Evolutionary conservation across 257 asterid species (phyloP), one percentile per base, ranked within the genome.

Genomic region (Rubia yunnanensis): DNA sequence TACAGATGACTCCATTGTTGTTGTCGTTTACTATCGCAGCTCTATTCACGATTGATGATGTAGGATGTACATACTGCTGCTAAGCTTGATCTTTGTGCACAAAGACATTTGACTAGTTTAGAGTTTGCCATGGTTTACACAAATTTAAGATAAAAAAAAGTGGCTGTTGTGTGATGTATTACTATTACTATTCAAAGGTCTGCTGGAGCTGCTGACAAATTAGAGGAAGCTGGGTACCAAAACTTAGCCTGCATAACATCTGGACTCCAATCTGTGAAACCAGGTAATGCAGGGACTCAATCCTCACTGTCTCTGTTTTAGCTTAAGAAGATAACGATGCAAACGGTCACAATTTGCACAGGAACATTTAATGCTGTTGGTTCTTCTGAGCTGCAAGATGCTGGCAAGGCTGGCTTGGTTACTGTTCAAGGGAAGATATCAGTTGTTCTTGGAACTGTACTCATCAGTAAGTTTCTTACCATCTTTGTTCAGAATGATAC

Each of bases 341-440:
- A n/a, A 44, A 44, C 8, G 0, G 23, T 36, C 27, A 1, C 53
- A 9, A 54, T 60, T 54, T 80, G 22, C 68, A 26, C 80, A 92
- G 97, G 97, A 31, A 81, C 86, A 8, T 92, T 92, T 66, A 91
- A 89, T 41, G 76, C 89, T 0, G 87, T 92, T 28, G 98, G 98
- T 65, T 80, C 96, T 7, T 81, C 77, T 4, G 97, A 92, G 83
- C 92, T 92, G 60, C 92, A 92, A 84, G 74, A 92, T 76, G 98
- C 98, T 22, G 98, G 98, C 32, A 92, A 92, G 65, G 98, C 96
- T 24, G 98, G 98, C 66, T 75, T 92, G 65, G 81, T 89, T 76
- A 79, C 81, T 23, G 34, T 92, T 49, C 98, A 92, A 70, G 96
- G 96, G 82, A 87, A 92, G 74, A 89, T 92, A 64, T 89, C 97